phyloP scores from a whole-genome alignment of 2,329 filamentous ascomycete species.

The Sarocladiaceae sp. region DNA sequence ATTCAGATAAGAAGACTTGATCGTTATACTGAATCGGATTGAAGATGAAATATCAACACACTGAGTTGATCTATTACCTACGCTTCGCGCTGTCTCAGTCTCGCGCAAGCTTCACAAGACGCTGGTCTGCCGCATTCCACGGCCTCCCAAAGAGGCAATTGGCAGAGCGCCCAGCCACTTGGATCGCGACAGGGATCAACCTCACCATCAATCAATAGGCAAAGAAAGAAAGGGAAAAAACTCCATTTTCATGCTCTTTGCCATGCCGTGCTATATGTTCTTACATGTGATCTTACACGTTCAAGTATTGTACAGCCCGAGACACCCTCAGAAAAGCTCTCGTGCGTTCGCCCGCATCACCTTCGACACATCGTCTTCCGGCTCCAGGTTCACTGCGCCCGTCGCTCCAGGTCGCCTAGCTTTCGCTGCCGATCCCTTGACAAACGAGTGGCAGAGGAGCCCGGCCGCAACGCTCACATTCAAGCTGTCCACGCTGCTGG shows the following conservation, averaged over 20 bases:
- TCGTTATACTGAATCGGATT: background rate
- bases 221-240: background rate
- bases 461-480: conserved; percentile 89
- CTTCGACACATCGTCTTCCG: conserved; percentile 1
- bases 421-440: conserved; percentile 32
- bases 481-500: conserved; percentile 70
- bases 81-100: background rate
- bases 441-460: conserved; percentile 65
- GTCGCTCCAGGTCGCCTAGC: conserved; percentile 15
- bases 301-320: background rate
- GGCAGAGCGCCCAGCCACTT: background rate
- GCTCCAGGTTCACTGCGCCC: conserved; percentile 10
- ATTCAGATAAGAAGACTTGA: background rate
- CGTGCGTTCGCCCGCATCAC: background rate
- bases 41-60: background rate
- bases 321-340: conserved; percentile 1
- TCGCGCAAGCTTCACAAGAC: background rate
- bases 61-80: background rate
- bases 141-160: conserved; percentile 1
- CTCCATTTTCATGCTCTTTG: background rate
- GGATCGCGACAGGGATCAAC: background rate
- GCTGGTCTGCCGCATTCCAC: background rate
- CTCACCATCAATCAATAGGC: too few species aligned
- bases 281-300: background rate
- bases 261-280: background rate